These are phyloP conservation scores for Hanseniaspora vineae DNA, from an alignment of 805 yeast genomes.

Conservation along the genomic window DNA sequence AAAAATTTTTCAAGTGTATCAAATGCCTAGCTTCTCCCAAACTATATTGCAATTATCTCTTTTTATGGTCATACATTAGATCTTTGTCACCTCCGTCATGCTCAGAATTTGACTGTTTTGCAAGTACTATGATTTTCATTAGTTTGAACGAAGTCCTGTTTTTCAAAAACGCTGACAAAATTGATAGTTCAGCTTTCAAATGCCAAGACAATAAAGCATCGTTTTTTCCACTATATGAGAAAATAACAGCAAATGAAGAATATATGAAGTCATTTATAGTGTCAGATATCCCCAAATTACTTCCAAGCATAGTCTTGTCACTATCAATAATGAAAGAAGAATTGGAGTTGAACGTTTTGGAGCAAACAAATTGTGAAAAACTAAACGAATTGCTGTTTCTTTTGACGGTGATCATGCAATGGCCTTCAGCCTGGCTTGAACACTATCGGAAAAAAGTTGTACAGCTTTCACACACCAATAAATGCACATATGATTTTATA, in stretches of 20 bases:
- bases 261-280: not conserved
- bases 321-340: constrained; percentile 76
- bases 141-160: not conserved
- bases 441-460: no score
- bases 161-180: no score
- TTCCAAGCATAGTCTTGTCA: constrained; percentile 52
- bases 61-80: not conserved
- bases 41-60: not conserved
- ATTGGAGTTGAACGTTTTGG: constrained; percentile 40
- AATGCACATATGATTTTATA: not conserved
- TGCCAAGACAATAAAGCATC: no score
- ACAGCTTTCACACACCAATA: not conserved
- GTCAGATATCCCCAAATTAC: constrained; percentile 33
- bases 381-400: constrained; percentile 49
- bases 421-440: constrained; percentile 52
- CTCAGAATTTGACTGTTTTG: not conserved
- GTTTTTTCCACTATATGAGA: not conserved
- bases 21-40: not conserved
- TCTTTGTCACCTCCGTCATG: not conserved
- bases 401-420: constrained; percentile 53
- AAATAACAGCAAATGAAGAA: not conserved
- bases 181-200: no score
- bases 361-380: constrained; percentile 22
- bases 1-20: not conserved
- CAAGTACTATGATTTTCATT: not conserved